phyloP scores from a whole-genome alignment of 371 early-diverging fungal species.

The Apophysomyces elegans region DNA sequence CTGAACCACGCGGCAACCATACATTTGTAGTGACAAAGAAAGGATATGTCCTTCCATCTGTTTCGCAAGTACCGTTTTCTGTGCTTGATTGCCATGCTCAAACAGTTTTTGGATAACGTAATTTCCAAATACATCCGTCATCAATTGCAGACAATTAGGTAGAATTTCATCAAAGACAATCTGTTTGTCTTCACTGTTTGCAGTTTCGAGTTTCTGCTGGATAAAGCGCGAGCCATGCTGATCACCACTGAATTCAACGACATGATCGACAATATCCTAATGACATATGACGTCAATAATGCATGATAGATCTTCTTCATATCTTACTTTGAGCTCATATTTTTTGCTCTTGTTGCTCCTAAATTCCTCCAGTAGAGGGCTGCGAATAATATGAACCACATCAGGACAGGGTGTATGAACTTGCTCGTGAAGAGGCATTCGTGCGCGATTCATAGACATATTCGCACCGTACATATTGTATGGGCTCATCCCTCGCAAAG shows the following conservation, averaged over 20 bases:
- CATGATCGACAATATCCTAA: slow-evolving; percentile 87
- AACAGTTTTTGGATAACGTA: slow-evolving; percentile 99
- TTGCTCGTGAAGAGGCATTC: slow-evolving; percentile 7
- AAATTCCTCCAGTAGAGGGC: slow-evolving; percentile 91
- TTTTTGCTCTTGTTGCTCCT: slow-evolving; percentile 92
- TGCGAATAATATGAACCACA: slow-evolving; percentile 60
- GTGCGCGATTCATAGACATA: background rate
- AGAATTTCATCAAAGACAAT: slow-evolving; percentile 96
- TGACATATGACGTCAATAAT: background rate
- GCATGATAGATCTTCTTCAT: slow-evolving; percentile 2
- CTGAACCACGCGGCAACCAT: slow-evolving; percentile 99
- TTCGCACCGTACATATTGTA: slow-evolving; percentile 8
- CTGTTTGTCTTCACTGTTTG: slow-evolving; percentile 91
- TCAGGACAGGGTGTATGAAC: slow-evolving; percentile 13
- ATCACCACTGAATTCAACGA: slow-evolving; percentile 98
- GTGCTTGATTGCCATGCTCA: slow-evolving; percentile 90
- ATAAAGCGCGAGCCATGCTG: slow-evolving; percentile 99
- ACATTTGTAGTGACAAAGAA: slow-evolving; percentile 98
- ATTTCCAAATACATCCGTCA: slow-evolving; percentile 99
- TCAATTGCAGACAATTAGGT: slow-evolving; percentile 91
- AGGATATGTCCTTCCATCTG: slow-evolving; percentile 96
- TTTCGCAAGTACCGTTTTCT: slow-evolving; percentile 84
- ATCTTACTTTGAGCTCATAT: slow-evolving; percentile 78
- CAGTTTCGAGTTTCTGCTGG: slow-evolving; percentile 98
- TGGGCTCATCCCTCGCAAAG: background rate